Conservation (phyloP, 2,329 filamentous ascomycete genomes). For the Monosporascus sp. region DNA sequence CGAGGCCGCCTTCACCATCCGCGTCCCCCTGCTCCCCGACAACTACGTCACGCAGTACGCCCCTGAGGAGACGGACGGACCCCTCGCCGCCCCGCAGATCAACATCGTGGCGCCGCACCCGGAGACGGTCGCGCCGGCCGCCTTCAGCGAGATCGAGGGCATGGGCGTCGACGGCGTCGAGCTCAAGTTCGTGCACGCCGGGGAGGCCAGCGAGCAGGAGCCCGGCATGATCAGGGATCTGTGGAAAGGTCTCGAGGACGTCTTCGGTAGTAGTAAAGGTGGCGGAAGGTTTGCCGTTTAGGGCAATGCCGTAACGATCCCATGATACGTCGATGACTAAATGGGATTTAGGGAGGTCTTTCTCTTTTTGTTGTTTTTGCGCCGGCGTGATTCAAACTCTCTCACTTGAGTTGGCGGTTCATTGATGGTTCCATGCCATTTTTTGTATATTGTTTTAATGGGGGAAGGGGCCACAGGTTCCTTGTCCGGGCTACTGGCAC, state of each 20-base stretch:
- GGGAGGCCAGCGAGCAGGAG: constrained; percentile 22
- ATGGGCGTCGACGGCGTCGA: constrained; percentile 52
- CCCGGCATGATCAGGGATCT: constrained; percentile 48
- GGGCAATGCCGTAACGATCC: not conserved
- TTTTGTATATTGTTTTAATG: too few species aligned
- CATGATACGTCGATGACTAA: not conserved
- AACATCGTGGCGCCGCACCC: constrained; percentile 54
- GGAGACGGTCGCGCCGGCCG: constrained; percentile 43
- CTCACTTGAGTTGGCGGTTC: too few species aligned
- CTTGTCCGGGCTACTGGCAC: too few species aligned
- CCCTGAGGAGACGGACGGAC: constrained; percentile 37
- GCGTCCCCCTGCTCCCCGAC: constrained; percentile 57
- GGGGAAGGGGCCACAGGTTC: too few species aligned
- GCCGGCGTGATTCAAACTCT: too few species aligned
- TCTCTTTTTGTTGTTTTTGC: too few species aligned
- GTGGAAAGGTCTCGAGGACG: constrained; percentile 54
- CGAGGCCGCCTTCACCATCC: constrained; percentile 35
- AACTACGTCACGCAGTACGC: constrained; percentile 43
- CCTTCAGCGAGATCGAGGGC: constrained; percentile 54
- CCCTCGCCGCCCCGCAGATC: constrained; percentile 40
- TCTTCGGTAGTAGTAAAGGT: constrained; percentile 23
- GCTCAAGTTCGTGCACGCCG: constrained; percentile 46
- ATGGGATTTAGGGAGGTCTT: too few species aligned
- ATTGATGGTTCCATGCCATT: too few species aligned
- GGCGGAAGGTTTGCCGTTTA: not conserved